These are phyloP conservation scores for Suhomyces kunorum DNA, from an alignment of 1,139 yeast genomes.

Conservation along the genomic window DNA sequence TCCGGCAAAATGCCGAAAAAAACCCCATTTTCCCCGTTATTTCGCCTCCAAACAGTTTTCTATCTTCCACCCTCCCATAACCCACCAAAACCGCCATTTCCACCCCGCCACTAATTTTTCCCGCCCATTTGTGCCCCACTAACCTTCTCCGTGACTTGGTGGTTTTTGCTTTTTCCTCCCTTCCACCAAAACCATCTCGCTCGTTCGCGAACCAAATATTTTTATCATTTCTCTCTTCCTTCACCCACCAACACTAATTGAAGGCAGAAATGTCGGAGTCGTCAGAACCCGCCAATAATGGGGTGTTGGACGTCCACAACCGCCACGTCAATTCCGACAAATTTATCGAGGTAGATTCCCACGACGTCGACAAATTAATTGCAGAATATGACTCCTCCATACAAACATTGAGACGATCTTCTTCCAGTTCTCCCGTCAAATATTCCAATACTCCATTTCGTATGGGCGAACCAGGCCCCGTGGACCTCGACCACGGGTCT, in stretches of 20 bases:
- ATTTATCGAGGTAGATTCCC: conserved; percentile 1
- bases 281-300: conserved; percentile 1
- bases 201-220: conserved; percentile 7
- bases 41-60: too few relatives aligned
- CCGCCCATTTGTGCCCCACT: neutral
- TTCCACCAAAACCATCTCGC: conserved; percentile 6
- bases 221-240: conserved; percentile 3
- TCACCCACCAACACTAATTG: neutral
- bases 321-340: conserved; percentile 2
- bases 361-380: conserved; percentile 4
- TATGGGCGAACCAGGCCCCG: neutral
- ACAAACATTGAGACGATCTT: conserved; percentile 2
- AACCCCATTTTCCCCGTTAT: too few relatives aligned
- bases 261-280: conserved; percentile 7
- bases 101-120: neutral
- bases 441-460: neutral
- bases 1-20: too few relatives aligned
- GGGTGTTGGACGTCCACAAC: neutral
- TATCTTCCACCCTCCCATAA: too few relatives aligned
- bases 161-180: conserved; percentile 2
- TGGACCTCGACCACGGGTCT: neutral
- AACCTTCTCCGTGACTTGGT: too few relatives aligned
- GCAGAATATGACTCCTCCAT: neutral
- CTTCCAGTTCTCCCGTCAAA: conserved; percentile 2
- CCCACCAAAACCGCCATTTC: too few relatives aligned